phyloP scores from a whole-genome alignment of 2,329 filamentous ascomycete species.

The Monascus ruber region DNA sequence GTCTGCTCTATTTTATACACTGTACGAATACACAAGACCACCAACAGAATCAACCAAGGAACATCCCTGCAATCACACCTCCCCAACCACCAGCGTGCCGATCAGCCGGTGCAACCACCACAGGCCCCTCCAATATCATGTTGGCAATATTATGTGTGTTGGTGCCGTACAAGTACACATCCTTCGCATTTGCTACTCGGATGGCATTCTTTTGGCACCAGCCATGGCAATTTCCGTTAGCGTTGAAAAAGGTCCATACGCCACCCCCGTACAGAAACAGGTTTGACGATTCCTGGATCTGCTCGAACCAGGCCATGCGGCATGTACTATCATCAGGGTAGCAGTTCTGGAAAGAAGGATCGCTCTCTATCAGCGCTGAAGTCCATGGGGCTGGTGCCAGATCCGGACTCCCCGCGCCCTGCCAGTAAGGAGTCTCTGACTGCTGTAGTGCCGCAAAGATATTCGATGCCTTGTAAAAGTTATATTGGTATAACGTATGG shows the following conservation, averaged over 20 bases:
- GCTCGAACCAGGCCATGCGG: slow-evolving; percentile 24
- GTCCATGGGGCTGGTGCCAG: slow-evolving; percentile 19
- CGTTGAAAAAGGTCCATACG: slow-evolving; percentile 32
- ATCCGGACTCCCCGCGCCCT: slow-evolving; percentile 18
- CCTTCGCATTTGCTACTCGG: slow-evolving; percentile 12
- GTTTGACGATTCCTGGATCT: slow-evolving; percentile 16
- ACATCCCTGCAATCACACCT: slow-evolving; percentile 17
- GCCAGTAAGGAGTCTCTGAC: slow-evolving; percentile 22
- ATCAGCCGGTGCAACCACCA: slow-evolving; percentile 12
- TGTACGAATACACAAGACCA: no score
- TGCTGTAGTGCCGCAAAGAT: slow-evolving; percentile 30
- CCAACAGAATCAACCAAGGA: no score
- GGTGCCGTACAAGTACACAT: slow-evolving; percentile 18
- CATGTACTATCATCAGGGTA: slow-evolving; percentile 19
- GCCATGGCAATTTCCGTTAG: slow-evolving; percentile 19
- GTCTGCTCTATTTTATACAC: no score
- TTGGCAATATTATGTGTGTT: slow-evolving; percentile 20
- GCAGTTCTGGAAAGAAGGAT: slow-evolving; percentile 19
- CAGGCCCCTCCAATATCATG: slow-evolving; percentile 15
- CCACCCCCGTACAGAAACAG: slow-evolving; percentile 29
- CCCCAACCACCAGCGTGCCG: slow-evolving; percentile 25
- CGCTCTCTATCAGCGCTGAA: slow-evolving; percentile 8
- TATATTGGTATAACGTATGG: slow-evolving; percentile 38
- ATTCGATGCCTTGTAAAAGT: slow-evolving; percentile 31
- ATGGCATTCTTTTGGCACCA: slow-evolving; percentile 29